Evolutionary conservation across 2,329 filamentous ascomycete genomes (phyloP).

Genomic region (Xenosphaeropsis pyriputrescens): DNA sequence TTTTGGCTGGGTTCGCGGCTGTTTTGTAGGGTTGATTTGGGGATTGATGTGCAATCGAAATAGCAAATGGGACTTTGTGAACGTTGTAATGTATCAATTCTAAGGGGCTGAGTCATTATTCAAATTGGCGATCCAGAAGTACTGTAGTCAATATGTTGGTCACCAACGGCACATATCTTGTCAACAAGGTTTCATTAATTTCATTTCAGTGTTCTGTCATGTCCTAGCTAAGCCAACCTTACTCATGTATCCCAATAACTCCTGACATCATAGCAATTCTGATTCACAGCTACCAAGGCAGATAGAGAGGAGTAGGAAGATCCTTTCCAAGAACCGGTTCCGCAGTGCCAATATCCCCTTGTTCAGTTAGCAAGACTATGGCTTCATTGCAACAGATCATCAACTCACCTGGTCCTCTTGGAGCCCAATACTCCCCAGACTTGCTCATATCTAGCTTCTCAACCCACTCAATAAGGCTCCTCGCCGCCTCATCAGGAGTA

Average conservation of each 20-base stretch:
- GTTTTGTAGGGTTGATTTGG: slow-evolving; percentile 5
- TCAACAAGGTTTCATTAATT: not conserved
- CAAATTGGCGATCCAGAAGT: not conserved
- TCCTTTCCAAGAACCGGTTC: slow-evolving; percentile 45
- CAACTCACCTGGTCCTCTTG: slow-evolving; percentile 48
- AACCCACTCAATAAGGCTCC: slow-evolving; percentile 45
- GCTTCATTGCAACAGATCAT: slow-evolving; percentile 4
- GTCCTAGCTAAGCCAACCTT: not conserved
- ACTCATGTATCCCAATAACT: not conserved
- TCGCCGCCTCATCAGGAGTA: slow-evolving; percentile 51
- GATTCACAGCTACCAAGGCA: slow-evolving; percentile 41
- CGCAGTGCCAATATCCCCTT: slow-evolving; percentile 58
- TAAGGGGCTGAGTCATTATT: not conserved
- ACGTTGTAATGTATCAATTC: not conserved
- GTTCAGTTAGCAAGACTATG: slow-evolving; percentile 10
- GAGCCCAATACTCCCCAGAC: slow-evolving; percentile 61
- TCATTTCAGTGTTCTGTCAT: not conserved
- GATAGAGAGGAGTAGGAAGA: slow-evolving; percentile 45
- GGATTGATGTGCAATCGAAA: not conserved
- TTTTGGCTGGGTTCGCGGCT: slow-evolving; percentile 4
- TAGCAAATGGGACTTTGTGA: not conserved
- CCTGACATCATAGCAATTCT: not conserved
- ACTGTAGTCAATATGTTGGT: not conserved
- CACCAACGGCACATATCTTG: not conserved
- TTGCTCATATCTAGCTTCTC: slow-evolving; percentile 47